These are phyloP conservation scores for Aquilaria yunnanensis DNA, from an alignment of 345 rosid genomes.

Conservation along the genomic window DNA sequence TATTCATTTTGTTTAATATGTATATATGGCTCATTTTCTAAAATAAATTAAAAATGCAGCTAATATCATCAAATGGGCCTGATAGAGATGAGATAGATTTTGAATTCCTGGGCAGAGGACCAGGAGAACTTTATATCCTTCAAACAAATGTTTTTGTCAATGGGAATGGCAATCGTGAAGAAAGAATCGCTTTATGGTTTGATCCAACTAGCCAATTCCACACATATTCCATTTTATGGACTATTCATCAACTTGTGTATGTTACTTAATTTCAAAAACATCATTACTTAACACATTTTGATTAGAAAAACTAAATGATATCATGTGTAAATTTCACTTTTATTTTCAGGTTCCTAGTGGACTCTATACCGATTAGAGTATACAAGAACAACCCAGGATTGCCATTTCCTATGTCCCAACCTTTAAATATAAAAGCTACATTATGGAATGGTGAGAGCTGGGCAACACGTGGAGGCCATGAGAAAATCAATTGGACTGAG, in stretches of 20 bases:
- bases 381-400: slow-evolving; percentile 73
- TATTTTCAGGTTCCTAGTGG: slow-evolving; percentile 62
- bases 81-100: slow-evolving; percentile 80
- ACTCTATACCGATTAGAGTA: slow-evolving; percentile 59
- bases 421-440: slow-evolving; percentile 59
- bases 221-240: slow-evolving; percentile 75
- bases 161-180: slow-evolving; percentile 67
- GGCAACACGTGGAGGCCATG: slow-evolving; percentile 81
- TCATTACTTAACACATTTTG: no score
- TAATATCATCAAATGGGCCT: slow-evolving; percentile 56
- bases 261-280: slow-evolving; percentile 1
- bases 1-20: not conserved
- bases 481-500: slow-evolving; percentile 73
- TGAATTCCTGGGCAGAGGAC: slow-evolving; percentile 71
- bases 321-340: not conserved
- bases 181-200: slow-evolving; percentile 85
- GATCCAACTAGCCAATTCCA: slow-evolving; percentile 78
- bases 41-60: slow-evolving; percentile 21
- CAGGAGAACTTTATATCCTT: slow-evolving; percentile 66
- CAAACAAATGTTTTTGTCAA: slow-evolving; percentile 73
- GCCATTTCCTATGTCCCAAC: slow-evolving; percentile 68
- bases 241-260: slow-evolving; percentile 82
- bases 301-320: no score
- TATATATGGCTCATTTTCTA: not conserved
- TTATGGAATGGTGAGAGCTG: slow-evolving; percentile 88